Conservation (phyloP, 371 early-diverging fungal species). For the Mortierella sp. region DNA sequence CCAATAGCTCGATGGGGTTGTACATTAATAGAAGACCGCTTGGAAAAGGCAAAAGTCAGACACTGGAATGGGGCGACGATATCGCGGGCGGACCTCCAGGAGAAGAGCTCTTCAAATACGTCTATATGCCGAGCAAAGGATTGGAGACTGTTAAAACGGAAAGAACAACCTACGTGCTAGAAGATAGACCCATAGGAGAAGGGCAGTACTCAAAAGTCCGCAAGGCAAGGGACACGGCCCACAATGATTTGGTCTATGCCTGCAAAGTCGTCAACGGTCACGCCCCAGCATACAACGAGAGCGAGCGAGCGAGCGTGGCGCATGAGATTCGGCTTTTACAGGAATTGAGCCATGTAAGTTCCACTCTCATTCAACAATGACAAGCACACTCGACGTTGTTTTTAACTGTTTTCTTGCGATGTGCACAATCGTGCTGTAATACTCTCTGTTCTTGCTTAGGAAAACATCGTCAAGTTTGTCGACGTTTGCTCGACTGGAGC, state of each 20-base stretch:
- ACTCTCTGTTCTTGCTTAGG: not conserved
- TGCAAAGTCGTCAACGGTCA: conserved; percentile 33
- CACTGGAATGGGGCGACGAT: conserved; percentile 15
- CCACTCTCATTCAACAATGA: not conserved
- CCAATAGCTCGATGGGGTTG: conserved; percentile 17
- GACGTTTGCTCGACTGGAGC: not conserved
- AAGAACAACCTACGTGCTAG: conserved; percentile 13
- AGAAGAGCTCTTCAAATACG: conserved; percentile 21
- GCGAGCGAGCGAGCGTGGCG: conserved; percentile 15
- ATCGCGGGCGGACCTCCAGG: conserved; percentile 14
- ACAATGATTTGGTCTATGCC: conserved; percentile 13
- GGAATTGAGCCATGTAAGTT: conserved; percentile 32
- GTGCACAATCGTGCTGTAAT: not conserved
- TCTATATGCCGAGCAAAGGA: not conserved
- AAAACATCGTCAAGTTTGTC: conserved; percentile 32
- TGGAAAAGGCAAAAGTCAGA: not conserved
- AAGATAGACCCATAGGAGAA: not conserved
- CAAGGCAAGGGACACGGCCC: conserved; percentile 14
- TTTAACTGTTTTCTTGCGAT: not conserved
- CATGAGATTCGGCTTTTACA: conserved; percentile 34
- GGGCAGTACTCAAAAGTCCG: conserved; percentile 31
- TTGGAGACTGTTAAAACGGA: not conserved
- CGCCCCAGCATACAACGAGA: not conserved
- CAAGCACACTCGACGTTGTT: not conserved
- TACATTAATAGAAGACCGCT: conserved; percentile 13